Conservation (phyloP, 1,284 basidiomycete genomes). For the Ganoderma leucocontextum region DNA sequence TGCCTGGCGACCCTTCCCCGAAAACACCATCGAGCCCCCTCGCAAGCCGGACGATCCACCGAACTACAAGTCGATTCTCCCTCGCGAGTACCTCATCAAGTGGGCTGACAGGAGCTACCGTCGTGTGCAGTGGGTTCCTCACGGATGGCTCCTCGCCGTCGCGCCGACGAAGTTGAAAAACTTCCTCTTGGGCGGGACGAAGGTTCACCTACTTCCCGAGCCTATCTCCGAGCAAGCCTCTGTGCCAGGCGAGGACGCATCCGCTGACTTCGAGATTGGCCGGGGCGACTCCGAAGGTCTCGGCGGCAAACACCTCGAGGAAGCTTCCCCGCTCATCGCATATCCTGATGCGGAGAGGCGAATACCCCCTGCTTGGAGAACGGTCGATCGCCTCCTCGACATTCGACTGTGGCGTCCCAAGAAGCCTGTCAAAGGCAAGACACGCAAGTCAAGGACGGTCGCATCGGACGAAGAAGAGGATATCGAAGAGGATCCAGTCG, state of each 20-base stretch:
- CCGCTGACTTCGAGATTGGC: constrained; percentile 31
- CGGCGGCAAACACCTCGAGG: constrained; percentile 44
- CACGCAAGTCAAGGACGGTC: constrained; percentile 39
- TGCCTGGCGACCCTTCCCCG: constrained; percentile 87
- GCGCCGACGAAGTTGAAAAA: constrained; percentile 71
- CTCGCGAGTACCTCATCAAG: constrained; percentile 91
- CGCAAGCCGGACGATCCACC: constrained; percentile 52
- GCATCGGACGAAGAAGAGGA: constrained; percentile 42
- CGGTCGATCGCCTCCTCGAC: constrained; percentile 83
- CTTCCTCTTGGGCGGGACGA: constrained; percentile 78
- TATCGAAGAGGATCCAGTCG: constrained; percentile 23
- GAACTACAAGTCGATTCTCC: constrained; percentile 67
- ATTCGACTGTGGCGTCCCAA: constrained; percentile 66
- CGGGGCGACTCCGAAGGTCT: constrained; percentile 46
- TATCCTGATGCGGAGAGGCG: constrained; percentile 66
- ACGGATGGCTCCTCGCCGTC: constrained; percentile 84
- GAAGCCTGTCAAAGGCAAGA: constrained; percentile 17
- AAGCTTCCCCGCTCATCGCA: constrained; percentile 46
- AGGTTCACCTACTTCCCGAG: constrained; percentile 68
- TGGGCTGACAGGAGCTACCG: constrained; percentile 83
- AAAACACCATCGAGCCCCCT: constrained; percentile 62
- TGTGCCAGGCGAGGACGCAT: constrained; percentile 38
- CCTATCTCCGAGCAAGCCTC: constrained; percentile 41
- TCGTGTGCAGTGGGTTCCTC: constrained; percentile 87
- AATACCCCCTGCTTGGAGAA: constrained; percentile 81